Evolutionary conservation across 2,329 filamentous ascomycete genomes (phyloP).

Genomic region (Aspergillus glaucus): DNA sequence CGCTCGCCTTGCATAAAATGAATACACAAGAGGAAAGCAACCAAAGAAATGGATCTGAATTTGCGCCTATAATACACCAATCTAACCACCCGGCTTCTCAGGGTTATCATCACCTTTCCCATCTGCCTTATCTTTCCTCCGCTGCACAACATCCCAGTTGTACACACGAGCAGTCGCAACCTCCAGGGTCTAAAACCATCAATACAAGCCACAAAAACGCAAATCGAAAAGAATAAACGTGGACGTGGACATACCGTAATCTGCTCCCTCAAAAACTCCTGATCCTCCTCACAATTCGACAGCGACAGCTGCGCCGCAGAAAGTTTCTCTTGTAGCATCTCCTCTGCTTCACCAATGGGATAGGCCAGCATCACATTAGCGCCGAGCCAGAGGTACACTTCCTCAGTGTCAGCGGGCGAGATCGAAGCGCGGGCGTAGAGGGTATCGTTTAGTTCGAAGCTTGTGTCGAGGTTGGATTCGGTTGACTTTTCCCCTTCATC

Average conservation of each 20-base stretch:
- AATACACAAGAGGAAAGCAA: conserved; percentile 2
- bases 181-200: conserved; percentile 74
- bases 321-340: conserved; percentile 70
- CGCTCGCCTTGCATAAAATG: not conserved
- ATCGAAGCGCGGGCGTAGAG: conserved; percentile 84
- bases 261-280: conserved; percentile 92
- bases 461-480: conserved; percentile 67
- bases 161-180: conserved; percentile 96
- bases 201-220: not conserved
- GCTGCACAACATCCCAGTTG: conserved; percentile 97
- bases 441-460: conserved; percentile 95
- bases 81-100: conserved; percentile 19
- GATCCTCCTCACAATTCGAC: conserved; percentile 86
- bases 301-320: conserved; percentile 71
- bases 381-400: conserved; percentile 97
- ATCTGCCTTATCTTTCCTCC: conserved; percentile 75
- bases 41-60: too few relatives aligned
- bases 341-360: conserved; percentile 78
- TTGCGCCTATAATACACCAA: not conserved
- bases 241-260: conserved; percentile 66
- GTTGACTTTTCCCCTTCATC: too few relatives aligned
- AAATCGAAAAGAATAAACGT: not conserved
- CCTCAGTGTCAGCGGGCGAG: conserved; percentile 62
- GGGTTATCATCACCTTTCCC: conserved; percentile 40
- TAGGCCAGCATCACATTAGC: conserved; percentile 98